Evolutionary conservation across 2,329 filamentous ascomycete species (phyloP).

Genomic region (Lithohypha guttulata): DNA sequence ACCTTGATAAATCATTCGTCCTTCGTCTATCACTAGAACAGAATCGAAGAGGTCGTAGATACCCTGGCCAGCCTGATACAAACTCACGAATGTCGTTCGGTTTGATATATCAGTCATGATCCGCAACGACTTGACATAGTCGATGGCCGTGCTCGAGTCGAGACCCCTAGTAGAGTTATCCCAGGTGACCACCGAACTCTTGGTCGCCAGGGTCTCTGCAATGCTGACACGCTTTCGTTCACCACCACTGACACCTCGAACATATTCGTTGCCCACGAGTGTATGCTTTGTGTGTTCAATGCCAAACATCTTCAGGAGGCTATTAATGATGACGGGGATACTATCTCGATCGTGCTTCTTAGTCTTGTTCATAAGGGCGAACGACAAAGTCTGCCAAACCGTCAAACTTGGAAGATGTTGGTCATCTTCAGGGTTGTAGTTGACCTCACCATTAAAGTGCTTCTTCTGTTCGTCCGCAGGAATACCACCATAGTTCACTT

Average conservation of each 20-base stretch:
- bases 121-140: constrained; percentile 60
- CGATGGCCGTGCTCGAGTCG: constrained; percentile 66
- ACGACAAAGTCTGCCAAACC: constrained; percentile 67
- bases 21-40: constrained; percentile 64
- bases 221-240: constrained; percentile 73
- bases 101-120: constrained; percentile 68
- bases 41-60: constrained; percentile 71
- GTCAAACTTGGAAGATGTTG: constrained; percentile 63
- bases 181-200: constrained; percentile 64
- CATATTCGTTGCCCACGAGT: constrained; percentile 61
- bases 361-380: constrained; percentile 65
- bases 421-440: constrained; percentile 69
- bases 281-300: constrained; percentile 67
- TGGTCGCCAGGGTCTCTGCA: constrained; percentile 64
- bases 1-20: constrained; percentile 58
- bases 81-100: constrained; percentile 57
- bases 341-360: constrained; percentile 53
- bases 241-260: constrained; percentile 66
- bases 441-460: constrained; percentile 63
- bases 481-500: constrained; percentile 63
- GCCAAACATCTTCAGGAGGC: constrained; percentile 66
- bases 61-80: constrained; percentile 61
- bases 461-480: constrained; percentile 56
- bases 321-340: constrained; percentile 58
- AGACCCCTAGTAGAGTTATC: constrained; percentile 73